Evolutionary conservation across 164 flowering plant species (phyloP).

Genomic region (Hamamelis virginiana): DNA sequence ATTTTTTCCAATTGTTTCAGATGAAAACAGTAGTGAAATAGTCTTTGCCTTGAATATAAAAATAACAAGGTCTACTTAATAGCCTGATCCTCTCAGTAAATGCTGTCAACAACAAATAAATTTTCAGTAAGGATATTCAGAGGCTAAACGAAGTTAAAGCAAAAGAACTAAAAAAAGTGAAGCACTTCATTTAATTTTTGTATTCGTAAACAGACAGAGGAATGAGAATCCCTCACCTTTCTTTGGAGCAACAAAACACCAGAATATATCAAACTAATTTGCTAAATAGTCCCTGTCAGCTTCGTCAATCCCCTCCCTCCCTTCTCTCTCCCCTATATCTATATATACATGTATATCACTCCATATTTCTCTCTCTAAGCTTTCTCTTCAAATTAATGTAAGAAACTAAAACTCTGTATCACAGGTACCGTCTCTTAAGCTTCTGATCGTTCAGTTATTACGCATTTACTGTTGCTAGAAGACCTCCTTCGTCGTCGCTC

Average conservation of each 20-base stretch:
- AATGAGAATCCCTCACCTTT: background rate
- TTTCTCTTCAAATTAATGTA: background rate
- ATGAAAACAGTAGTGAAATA: background rate
- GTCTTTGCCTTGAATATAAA: background rate
- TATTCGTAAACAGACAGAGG: background rate
- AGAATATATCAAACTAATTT: background rate
- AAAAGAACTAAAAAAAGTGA: background rate
- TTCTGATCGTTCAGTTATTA: too few species aligned
- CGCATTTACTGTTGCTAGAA: too few species aligned
- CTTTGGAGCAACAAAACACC: too few species aligned
- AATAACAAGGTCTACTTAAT: background rate
- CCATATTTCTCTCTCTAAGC: background rate
- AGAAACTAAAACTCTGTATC: background rate
- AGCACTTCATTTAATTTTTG: too few species aligned
- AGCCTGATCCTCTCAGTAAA: slow-evolving; percentile 5
- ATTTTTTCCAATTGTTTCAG: too few species aligned
- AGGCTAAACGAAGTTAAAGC: background rate
- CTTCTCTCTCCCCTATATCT: too few species aligned
- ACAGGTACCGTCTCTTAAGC: too few species aligned
- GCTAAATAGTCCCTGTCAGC: too few species aligned
- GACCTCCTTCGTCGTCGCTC: too few species aligned
- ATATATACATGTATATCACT: too few species aligned
- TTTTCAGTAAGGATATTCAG: background rate
- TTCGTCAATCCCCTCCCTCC: too few species aligned
- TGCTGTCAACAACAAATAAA: background rate